These are phyloP conservation scores for Lanmaoa rubissima DNA, from an alignment of 768 basidiomycete genomes.

Conservation along the genomic window DNA sequence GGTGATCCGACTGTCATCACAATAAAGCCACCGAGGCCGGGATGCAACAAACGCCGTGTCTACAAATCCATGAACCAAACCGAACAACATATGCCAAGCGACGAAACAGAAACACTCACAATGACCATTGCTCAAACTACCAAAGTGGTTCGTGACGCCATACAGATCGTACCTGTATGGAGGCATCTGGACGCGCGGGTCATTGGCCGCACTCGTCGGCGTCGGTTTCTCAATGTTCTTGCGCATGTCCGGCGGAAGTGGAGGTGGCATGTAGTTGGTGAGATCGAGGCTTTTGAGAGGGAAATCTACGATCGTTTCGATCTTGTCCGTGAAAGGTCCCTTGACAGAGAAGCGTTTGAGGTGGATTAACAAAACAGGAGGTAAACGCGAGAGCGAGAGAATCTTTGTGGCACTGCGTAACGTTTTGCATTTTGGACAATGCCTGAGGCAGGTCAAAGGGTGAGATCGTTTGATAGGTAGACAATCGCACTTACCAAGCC, in stretches of 20 bases:
- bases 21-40: conserved; percentile 86
- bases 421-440: conserved; percentile 91
- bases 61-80: conserved; percentile 29
- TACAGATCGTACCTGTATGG: conserved; percentile 94
- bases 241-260: conserved; percentile 64
- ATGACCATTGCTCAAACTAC: conserved; percentile 91
- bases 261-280: conserved; percentile 84
- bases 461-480: not conserved
- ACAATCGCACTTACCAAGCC: conserved; percentile 66
- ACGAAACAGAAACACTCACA: conserved; percentile 54
- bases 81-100: not conserved
- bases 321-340: conserved; percentile 92
- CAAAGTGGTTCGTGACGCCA: conserved; percentile 94
- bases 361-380: conserved; percentile 89
- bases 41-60: conserved; percentile 93
- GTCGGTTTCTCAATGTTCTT: conserved; percentile 44
- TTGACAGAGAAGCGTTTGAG: conserved; percentile 91
- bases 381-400: conserved; percentile 87
- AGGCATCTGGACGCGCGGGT: conserved; percentile 79
- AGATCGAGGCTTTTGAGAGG: conserved; percentile 62
- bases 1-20: conserved; percentile 89
- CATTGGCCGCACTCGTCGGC: conserved; percentile 41
- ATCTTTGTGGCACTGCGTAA: conserved; percentile 84
- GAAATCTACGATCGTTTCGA: conserved; percentile 93
- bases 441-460: conserved; percentile 48